A percentile compares a stretch with the other conserved stretches of the same genome.
phyloP scores from a whole-genome alignment of 306 rosid species.

The Styphnolobium japonicum region DNA sequence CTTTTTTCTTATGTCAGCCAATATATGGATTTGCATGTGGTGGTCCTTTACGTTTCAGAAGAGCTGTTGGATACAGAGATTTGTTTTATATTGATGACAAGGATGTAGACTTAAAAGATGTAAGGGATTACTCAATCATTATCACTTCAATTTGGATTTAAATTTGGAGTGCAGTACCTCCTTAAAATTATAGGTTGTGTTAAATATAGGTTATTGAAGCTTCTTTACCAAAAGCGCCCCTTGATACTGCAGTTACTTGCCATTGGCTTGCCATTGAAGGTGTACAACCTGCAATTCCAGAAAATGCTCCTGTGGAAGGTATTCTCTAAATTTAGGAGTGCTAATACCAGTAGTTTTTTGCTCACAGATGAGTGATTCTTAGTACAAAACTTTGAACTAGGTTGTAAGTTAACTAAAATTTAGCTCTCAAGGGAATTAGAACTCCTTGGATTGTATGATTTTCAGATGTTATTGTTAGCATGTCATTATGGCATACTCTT shows the following conservation, averaged over 20 bases:
- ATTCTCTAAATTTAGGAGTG: constrained; percentile 4
- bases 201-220: constrained; percentile 69
- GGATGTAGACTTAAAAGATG: constrained; percentile 86
- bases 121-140: constrained; percentile 40
- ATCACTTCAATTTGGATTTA: constrained; percentile 15
- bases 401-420: constrained; percentile 2
- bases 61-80: constrained; percentile 88
- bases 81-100: constrained; percentile 87
- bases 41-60: constrained; percentile 75
- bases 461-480: background rate
- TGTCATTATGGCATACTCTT: constrained; percentile 1
- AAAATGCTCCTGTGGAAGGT: constrained; percentile 81
- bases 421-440: constrained; percentile 5
- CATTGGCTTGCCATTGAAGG: constrained; percentile 99
- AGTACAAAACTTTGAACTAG: constrained; percentile 14
- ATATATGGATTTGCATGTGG: constrained; percentile 85
- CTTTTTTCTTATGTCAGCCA: constrained; percentile 52
- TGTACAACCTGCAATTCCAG: constrained; percentile 84
- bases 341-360: background rate
- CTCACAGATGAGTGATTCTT: background rate
- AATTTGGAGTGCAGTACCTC: background rate
- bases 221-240: constrained; percentile 74
- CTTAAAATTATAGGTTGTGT: constrained; percentile 9
- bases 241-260: constrained; percentile 61
- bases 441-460: background rate